phyloP scores from a whole-genome alignment of 352 stramenopile species.

The Plasmopara muralis region DNA sequence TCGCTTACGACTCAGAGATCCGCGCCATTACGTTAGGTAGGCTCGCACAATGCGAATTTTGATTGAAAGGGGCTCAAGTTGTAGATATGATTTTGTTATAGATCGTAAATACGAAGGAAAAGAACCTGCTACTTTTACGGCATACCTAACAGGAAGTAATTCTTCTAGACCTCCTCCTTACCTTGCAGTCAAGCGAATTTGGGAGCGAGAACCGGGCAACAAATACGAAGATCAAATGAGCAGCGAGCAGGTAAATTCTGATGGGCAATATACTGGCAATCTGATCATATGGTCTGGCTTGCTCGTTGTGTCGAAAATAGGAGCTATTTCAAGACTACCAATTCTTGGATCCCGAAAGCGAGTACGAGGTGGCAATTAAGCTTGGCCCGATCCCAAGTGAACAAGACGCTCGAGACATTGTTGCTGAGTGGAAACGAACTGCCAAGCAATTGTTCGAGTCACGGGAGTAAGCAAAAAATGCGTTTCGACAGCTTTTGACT shows the following conservation, averaged over 20 bases:
- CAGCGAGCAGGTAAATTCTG: slow-evolving; percentile 48
- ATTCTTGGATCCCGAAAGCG: slow-evolving; percentile 66
- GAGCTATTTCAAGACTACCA: slow-evolving; percentile 84
- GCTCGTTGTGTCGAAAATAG: slow-evolving; percentile 17
- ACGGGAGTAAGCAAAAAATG: slow-evolving; percentile 29
- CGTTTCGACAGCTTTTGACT: background rate
- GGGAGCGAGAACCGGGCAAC: slow-evolving; percentile 72
- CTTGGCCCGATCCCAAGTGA: slow-evolving; percentile 44
- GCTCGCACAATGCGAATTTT: background rate
- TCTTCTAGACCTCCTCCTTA: slow-evolving; percentile 50
- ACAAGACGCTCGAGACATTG: slow-evolving; percentile 42
- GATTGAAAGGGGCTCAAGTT: background rate
- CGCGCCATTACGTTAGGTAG: slow-evolving; percentile 43
- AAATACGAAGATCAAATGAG: slow-evolving; percentile 79
- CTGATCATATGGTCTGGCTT: slow-evolving; percentile 5
- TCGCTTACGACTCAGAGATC: slow-evolving; percentile 31
- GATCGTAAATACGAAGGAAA: slow-evolving; percentile 61
- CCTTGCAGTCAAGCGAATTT: slow-evolving; percentile 54
- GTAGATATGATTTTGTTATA: slow-evolving; percentile 12
- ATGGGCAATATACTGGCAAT: background rate
- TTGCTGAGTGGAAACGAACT: slow-evolving; percentile 51
- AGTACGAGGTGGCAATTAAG: slow-evolving; percentile 73
- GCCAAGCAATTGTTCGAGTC: slow-evolving; percentile 47
- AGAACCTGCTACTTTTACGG: slow-evolving; percentile 31
- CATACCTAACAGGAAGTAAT: slow-evolving; percentile 39